Evolutionary conservation across 257 asterid genomes (phyloP).

Genomic region (Anisodus acutangulus): DNA sequence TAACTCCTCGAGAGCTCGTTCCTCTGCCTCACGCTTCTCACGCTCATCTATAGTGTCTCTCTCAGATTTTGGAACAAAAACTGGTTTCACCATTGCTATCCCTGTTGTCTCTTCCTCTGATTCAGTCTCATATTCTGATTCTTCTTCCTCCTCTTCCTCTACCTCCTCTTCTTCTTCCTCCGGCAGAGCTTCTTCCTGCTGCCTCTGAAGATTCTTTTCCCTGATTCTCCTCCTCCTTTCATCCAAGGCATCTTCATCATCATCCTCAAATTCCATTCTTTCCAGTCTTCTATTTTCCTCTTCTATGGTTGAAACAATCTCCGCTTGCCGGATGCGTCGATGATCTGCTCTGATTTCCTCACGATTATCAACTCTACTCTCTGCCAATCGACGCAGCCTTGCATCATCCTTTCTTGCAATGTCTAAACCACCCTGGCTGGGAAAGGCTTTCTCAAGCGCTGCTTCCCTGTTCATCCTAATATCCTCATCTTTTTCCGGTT

Average conservation of each 20-base stretch:
- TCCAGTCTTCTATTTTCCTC: slow-evolving; percentile 75
- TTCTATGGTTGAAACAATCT: slow-evolving; percentile 84
- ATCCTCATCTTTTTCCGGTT: slow-evolving; percentile 75
- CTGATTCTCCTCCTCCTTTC: slow-evolving; percentile 76
- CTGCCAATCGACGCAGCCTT: slow-evolving; percentile 85
- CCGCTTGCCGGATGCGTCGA: slow-evolving; percentile 91
- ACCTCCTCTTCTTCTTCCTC: slow-evolving; percentile 80
- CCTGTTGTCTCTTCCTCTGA: slow-evolving; percentile 77
- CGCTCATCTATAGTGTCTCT: slow-evolving; percentile 91
- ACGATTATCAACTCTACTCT: slow-evolving; percentile 75
- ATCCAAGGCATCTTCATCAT: slow-evolving; percentile 81
- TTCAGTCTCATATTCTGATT: slow-evolving; percentile 88
- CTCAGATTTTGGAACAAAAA: slow-evolving; percentile 75
- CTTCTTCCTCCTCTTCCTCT: slow-evolving; percentile 66
- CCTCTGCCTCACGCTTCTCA: slow-evolving; percentile 90
- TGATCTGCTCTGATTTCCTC: slow-evolving; percentile 91
- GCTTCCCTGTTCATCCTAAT: slow-evolving; percentile 57
- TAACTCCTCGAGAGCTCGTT: slow-evolving; percentile 74
- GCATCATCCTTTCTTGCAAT: slow-evolving; percentile 68
- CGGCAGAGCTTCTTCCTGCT: slow-evolving; percentile 77
- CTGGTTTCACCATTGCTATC: slow-evolving; percentile 79
- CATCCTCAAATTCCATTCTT: slow-evolving; percentile 69
- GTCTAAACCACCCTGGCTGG: slow-evolving; percentile 51
- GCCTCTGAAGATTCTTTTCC: slow-evolving; percentile 69
- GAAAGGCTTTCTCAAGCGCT: slow-evolving; percentile 70